Conservation (phyloP, 2,329 filamentous ascomycete genomes). For the Colletotrichum gigasporum region DNA sequence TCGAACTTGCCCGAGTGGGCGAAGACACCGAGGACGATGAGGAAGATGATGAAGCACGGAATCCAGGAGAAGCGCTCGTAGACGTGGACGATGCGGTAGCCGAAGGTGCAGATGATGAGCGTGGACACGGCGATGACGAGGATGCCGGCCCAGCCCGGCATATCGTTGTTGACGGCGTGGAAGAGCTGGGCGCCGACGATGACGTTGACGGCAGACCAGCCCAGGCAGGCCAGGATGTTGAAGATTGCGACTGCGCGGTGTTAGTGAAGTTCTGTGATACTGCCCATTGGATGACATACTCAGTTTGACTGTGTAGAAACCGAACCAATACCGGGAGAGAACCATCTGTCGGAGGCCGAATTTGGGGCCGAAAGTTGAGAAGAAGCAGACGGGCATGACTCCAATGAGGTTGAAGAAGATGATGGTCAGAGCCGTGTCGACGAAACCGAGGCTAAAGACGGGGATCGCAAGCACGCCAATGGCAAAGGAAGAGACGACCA, state of each 20-base stretch:
- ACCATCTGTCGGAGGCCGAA: constrained; percentile 85
- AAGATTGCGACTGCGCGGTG: constrained; percentile 68
- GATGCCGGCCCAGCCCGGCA: constrained; percentile 80
- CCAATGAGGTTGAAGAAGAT: constrained; percentile 81
- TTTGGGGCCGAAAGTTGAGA: constrained; percentile 78
- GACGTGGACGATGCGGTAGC: constrained; percentile 78
- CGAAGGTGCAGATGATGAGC: constrained; percentile 77
- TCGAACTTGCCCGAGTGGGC: constrained; percentile 73
- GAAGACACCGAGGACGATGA: constrained; percentile 75
- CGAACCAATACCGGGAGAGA: constrained; percentile 80
- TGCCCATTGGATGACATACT: constrained; percentile 53
- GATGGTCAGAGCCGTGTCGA: constrained; percentile 76
- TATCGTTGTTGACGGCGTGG: constrained; percentile 73
- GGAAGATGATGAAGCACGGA: constrained; percentile 76
- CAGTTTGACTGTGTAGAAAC: constrained; percentile 75
- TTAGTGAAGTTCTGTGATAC: not conserved
- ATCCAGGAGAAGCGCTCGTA: constrained; percentile 84
- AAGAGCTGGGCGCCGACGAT: constrained; percentile 84
- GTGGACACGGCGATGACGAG: constrained; percentile 78
- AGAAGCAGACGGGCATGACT: constrained; percentile 78
- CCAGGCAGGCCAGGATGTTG: constrained; percentile 75
- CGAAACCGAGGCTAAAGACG: constrained; percentile 75
- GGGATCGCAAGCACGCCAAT: constrained; percentile 77
- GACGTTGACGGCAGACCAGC: constrained; percentile 81
- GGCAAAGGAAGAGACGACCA: constrained; percentile 81